Percentiles rank a stretch among this genome's conserved stretches.
phyloP scores from a whole-genome alignment of 164 flowering plant genomes.

The Tetracentron sinense region DNA sequence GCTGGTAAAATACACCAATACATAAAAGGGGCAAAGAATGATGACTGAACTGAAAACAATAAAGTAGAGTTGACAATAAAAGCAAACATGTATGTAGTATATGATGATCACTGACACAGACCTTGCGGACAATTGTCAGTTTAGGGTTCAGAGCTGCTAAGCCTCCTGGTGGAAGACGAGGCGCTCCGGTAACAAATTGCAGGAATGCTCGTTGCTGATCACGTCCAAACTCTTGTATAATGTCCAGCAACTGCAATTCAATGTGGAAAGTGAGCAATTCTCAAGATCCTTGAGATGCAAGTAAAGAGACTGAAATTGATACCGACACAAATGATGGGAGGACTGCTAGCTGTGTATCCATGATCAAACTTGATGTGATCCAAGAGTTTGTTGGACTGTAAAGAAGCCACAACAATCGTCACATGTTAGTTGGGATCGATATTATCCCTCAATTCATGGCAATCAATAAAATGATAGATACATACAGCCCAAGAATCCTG shows the following conservation, averaged over 20 bases:
- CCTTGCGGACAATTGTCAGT: slow-evolving; percentile 92
- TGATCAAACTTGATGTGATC: slow-evolving; percentile 90
- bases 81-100: neutral
- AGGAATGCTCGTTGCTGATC: slow-evolving; percentile 72
- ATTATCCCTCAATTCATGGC: no score
- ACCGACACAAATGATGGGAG: slow-evolving; percentile 66
- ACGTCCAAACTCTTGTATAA: slow-evolving; percentile 56
- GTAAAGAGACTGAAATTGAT: neutral
- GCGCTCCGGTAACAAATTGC: slow-evolving; percentile 95
- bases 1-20: slow-evolving; percentile 37
- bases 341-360: slow-evolving; percentile 92
- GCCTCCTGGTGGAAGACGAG: slow-evolving; percentile 93
- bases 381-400: slow-evolving; percentile 58
- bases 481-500: slow-evolving; percentile 69
- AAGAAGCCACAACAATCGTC: slow-evolving; percentile 2
- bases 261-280: neutral
- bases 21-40: neutral
- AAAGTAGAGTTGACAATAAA: neutral
- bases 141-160: slow-evolving; percentile 86
- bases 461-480: slow-evolving; percentile 13
- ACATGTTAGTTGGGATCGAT: no score
- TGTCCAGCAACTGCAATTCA: slow-evolving; percentile 64
- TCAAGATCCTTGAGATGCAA: neutral
- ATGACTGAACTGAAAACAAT: neutral
- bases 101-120: slow-evolving; percentile 11